These are phyloP conservation scores for Wallacemonas sp. DNA, from an alignment of 208 protist species.

Conservation along the genomic window DNA sequence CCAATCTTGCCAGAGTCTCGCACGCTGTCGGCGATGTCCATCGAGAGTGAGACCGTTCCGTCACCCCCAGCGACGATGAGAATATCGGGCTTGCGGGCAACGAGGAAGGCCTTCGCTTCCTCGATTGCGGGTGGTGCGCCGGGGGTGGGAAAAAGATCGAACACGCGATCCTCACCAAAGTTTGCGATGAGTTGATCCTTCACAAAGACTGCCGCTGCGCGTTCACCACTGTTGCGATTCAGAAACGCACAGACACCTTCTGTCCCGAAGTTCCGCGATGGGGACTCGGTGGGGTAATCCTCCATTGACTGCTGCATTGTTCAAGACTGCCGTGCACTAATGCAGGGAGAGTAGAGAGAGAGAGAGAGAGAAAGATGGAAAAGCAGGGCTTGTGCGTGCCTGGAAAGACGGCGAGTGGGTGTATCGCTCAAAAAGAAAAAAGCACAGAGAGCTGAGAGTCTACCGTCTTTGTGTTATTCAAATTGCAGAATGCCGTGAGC, in stretches of 20 bases:
- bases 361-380: constrained; percentile 16
- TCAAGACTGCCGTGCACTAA: not conserved
- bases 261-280: not conserved
- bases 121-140: constrained; percentile 35
- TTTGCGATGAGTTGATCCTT: constrained; percentile 29
- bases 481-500: too few species aligned
- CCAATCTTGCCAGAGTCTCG: constrained; percentile 31
- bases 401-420: not conserved
- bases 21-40: constrained; percentile 52
- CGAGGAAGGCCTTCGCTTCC: constrained; percentile 48
- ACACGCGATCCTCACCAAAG: constrained; percentile 44
- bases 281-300: constrained; percentile 25
- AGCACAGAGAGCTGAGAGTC: too few species aligned
- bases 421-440: constrained; percentile 14
- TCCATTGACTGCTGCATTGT: not conserved
- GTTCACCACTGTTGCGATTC: constrained; percentile 55
- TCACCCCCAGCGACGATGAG: constrained; percentile 65
- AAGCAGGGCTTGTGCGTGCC: not conserved
- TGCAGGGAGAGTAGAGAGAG: constrained; percentile 9
- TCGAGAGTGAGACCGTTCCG: constrained; percentile 54
- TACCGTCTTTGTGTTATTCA: too few species aligned
- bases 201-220: constrained; percentile 50
- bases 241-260: constrained; percentile 35
- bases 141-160: constrained; percentile 49
- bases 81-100: constrained; percentile 27